phyloP scores from a whole-genome alignment of 2,329 filamentous ascomycete genomes.

The Pleoardoris graminearum region DNA sequence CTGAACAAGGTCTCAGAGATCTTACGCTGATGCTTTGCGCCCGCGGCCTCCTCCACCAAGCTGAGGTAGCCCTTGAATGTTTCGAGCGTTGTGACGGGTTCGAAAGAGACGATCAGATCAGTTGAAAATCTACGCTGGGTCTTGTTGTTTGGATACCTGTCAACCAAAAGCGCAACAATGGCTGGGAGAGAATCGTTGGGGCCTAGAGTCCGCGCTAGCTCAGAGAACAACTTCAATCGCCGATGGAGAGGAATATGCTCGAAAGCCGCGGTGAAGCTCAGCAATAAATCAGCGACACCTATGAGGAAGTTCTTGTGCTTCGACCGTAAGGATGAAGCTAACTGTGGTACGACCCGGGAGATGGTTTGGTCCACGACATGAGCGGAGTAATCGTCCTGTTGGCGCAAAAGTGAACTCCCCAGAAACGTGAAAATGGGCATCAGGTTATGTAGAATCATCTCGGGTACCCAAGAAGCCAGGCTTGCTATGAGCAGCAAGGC shows the following conservation, averaged over 20 bases:
- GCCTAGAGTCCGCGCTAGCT: conserved; percentile 82
- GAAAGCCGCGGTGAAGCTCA: conserved; percentile 94
- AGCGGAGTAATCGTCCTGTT: conserved; percentile 95
- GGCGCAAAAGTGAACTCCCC: conserved; percentile 85
- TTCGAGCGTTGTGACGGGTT: conserved; percentile 73
- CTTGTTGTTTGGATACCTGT: conserved; percentile 80
- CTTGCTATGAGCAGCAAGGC: conserved; percentile 86
- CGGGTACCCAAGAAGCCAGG: conserved; percentile 83
- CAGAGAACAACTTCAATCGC: conserved; percentile 78
- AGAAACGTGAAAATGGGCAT: conserved; percentile 99
- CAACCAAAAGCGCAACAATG: conserved; percentile 84
- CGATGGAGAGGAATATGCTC: conserved; percentile 92
- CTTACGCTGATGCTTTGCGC: conserved; percentile 64
- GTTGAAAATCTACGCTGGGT: conserved; percentile 74
- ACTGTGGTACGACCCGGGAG: conserved; percentile 86
- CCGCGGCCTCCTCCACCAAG: conserved; percentile 74
- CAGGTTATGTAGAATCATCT: conserved; percentile 90
- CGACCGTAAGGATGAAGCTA: conserved; percentile 82
- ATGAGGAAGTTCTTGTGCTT: conserved; percentile 76
- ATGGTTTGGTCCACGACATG: conserved; percentile 93
- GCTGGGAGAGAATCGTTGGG: conserved; percentile 86
- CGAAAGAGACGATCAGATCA: conserved; percentile 73
- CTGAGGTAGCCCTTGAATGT: conserved; percentile 77
- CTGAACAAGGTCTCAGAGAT: conserved; percentile 75
- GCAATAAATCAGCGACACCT: conserved; percentile 84